These are phyloP conservation scores for Gaillardinia entomophila DNA, from an alignment of 805 yeast species.

Conservation along the genomic window DNA sequence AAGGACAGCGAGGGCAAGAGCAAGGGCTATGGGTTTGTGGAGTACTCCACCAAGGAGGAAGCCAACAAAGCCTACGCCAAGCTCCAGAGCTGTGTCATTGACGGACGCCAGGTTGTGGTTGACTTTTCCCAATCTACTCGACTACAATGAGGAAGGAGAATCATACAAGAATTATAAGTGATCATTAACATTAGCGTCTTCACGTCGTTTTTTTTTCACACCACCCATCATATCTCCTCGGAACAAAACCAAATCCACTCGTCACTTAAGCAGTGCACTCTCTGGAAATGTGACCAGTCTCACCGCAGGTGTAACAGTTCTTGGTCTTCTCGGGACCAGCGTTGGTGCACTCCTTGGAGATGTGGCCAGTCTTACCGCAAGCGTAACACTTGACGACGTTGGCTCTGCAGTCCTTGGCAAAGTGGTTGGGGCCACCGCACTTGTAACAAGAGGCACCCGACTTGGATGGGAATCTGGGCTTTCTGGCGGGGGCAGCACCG, in stretches of 20 bases:
- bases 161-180: background rate
- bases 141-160: background rate
- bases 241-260: background rate
- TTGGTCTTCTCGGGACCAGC: constrained; percentile 47
- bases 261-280: constrained; percentile 42
- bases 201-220: background rate
- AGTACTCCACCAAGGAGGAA: constrained; percentile 39
- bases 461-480: constrained; percentile 15
- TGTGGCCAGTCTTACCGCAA: constrained; percentile 88
- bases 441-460: constrained; percentile 68
- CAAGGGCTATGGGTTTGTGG: constrained; percentile 60
- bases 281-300: constrained; percentile 83
- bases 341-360: constrained; percentile 73
- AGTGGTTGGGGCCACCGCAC: constrained; percentile 91
- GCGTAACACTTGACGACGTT: constrained; percentile 77
- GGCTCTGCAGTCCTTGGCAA: constrained; percentile 84
- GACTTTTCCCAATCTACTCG: constrained; percentile 51
- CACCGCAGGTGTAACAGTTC: constrained; percentile 70
- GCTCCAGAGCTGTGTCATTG: constrained; percentile 54
- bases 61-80: constrained; percentile 61
- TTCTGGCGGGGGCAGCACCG: constrained; percentile 15
- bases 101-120: constrained; percentile 58
- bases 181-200: background rate
- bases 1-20: constrained; percentile 43
- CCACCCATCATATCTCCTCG: background rate